Evolutionary conservation across 371 early-diverging fungal species (phyloP).

Genomic region (Antonospora locustae): DNA sequence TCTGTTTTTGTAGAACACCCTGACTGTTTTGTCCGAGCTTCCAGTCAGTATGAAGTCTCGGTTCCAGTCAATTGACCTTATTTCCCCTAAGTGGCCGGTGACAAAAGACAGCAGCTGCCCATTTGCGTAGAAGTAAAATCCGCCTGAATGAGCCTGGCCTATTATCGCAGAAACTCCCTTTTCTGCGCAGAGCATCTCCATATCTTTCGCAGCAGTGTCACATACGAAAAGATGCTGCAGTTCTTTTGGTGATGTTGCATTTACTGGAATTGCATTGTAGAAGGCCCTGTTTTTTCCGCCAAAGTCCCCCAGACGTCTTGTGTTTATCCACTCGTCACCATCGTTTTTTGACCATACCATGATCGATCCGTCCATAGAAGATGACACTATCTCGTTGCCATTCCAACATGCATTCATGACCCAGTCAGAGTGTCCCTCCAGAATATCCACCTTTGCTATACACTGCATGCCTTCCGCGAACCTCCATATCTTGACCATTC

Average conservation of each 20-base stretch:
- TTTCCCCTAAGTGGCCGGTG: conserved; percentile 34
- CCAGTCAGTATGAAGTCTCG: conserved; percentile 17
- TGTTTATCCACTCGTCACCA: conserved; percentile 2
- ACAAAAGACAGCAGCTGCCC: conserved; percentile 9
- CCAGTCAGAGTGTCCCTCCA: conserved; percentile 44
- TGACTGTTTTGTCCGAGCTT: conserved; percentile 36
- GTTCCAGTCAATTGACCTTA: conserved; percentile 33
- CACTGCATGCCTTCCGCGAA: background rate
- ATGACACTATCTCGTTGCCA: conserved; percentile 14
- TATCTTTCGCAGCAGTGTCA: no score
- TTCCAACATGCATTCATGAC: conserved; percentile 26
- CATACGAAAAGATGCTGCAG: no score
- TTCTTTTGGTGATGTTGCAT: conserved; percentile 23
- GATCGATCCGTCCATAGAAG: conserved; percentile 34
- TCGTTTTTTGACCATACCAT: conserved; percentile 26
- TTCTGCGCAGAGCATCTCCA: no score
- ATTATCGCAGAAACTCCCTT: no score
- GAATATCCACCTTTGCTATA: conserved; percentile 27
- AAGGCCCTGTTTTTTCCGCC: conserved; percentile 21
- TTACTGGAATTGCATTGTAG: conserved; percentile 11
- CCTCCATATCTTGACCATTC: conserved; percentile 35
- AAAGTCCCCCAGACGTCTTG: background rate
- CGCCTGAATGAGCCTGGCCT: no score
- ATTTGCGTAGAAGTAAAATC: conserved; percentile 35
- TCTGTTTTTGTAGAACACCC: conserved; percentile 38